Evolutionary conservation across 1,139 yeast species (phyloP).

Genomic region (Saccharomyces hybrid): DNA sequence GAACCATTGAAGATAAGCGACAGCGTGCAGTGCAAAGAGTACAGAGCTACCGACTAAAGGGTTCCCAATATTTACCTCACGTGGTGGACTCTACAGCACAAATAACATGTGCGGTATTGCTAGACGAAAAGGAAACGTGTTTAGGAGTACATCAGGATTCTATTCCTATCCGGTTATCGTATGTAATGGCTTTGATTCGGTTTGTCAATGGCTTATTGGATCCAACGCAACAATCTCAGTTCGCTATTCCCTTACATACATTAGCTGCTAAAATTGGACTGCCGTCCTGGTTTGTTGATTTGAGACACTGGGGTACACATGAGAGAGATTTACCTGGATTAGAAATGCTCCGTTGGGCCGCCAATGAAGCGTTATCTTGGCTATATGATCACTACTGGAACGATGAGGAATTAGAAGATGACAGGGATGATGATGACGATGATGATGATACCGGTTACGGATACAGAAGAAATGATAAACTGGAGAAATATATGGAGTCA

Average conservation of each 20-base stretch:
- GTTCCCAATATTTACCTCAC: slow-evolving; percentile 55
- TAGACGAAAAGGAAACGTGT: slow-evolving; percentile 35
- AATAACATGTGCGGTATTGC: slow-evolving; percentile 45
- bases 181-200: slow-evolving; percentile 66
- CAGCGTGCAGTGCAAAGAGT: slow-evolving; percentile 52
- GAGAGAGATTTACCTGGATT: slow-evolving; percentile 65
- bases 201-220: slow-evolving; percentile 91
- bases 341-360: slow-evolving; percentile 52
- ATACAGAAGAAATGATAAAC: slow-evolving; percentile 21
- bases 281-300: slow-evolving; percentile 81
- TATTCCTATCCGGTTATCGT: slow-evolving; percentile 16
- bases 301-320: slow-evolving; percentile 88
- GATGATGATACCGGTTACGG: slow-evolving; percentile 24
- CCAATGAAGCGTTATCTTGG: slow-evolving; percentile 66
- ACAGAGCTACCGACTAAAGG: slow-evolving; percentile 54
- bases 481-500: slow-evolving; percentile 2
- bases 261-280: slow-evolving; percentile 63
- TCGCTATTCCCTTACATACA: slow-evolving; percentile 69
- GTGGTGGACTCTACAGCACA: slow-evolving; percentile 69
- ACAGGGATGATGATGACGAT: slow-evolving; percentile 23
- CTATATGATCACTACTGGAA: slow-evolving; percentile 69
- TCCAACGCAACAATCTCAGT: slow-evolving; percentile 71
- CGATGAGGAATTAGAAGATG: slow-evolving; percentile 26
- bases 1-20: slow-evolving; percentile 25
- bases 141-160: slow-evolving; percentile 12